These are phyloP conservation scores for Chalciporus piperatus DNA, from an alignment of 768 basidiomycete species.

Conservation along the genomic window DNA sequence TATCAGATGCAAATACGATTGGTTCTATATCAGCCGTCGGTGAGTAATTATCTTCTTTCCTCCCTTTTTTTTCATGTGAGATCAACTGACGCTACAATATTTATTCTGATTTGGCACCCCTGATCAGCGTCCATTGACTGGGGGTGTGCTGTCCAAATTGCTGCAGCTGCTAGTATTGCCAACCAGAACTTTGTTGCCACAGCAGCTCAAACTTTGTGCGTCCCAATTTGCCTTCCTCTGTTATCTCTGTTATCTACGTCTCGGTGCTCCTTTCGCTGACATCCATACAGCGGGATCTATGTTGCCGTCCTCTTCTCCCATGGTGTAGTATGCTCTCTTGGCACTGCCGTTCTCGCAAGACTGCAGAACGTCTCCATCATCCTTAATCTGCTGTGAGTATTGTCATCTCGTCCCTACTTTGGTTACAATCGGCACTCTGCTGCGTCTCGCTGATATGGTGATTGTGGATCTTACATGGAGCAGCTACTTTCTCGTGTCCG, in stretches of 20 bases:
- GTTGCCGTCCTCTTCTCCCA: slow-evolving; percentile 59
- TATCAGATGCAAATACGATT: slow-evolving; percentile 49
- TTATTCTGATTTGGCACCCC: background rate
- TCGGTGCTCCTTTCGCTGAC: background rate
- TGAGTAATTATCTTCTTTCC: slow-evolving; percentile 4
- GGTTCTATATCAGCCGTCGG: slow-evolving; percentile 45
- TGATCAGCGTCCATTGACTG: slow-evolving; percentile 58
- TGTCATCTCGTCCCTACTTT: too few species aligned
- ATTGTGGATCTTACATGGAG: too few species aligned
- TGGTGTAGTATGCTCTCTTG: slow-evolving; percentile 63
- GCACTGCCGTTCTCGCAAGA: slow-evolving; percentile 61
- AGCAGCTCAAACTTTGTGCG: slow-evolving; percentile 44
- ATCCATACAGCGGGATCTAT: slow-evolving; percentile 60
- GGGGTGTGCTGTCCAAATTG: slow-evolving; percentile 62
- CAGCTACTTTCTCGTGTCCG: too few species aligned
- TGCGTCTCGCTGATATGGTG: slow-evolving; percentile 19
- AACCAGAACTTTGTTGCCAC: slow-evolving; percentile 38
- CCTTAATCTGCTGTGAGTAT: slow-evolving; percentile 63
- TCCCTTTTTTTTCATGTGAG: background rate
- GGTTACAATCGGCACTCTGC: background rate
- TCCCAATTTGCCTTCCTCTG: background rate
- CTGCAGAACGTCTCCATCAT: slow-evolving; percentile 67
- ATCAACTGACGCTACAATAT: background rate
- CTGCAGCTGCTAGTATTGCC: slow-evolving; percentile 62
- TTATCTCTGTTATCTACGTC: background rate